phyloP scores from a whole-genome alignment of 139 green algal species.

The Raphidocelis subcapitata region DNA sequence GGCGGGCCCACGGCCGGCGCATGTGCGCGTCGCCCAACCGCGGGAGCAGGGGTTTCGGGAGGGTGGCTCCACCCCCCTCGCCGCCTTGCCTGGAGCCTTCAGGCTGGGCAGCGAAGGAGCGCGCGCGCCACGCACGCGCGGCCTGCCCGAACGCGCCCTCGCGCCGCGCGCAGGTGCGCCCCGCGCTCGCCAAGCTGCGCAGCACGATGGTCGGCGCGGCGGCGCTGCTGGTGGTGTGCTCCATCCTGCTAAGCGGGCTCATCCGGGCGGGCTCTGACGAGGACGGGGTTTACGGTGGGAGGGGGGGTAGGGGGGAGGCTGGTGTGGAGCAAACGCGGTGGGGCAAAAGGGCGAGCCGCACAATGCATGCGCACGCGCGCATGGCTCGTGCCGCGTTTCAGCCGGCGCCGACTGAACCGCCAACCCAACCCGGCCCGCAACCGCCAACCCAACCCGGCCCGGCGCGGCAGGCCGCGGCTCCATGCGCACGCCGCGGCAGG shows the following conservation, averaged over 20 bases:
- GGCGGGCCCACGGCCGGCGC: too few species aligned
- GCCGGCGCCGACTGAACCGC: background rate
- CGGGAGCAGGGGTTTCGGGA: too few species aligned
- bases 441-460: background rate
- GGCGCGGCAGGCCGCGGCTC: background rate
- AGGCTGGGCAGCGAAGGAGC: too few species aligned
- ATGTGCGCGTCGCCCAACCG: too few species aligned
- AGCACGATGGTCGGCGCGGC: slow-evolving; percentile 54
- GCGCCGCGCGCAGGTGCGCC: background rate
- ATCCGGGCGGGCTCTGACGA: slow-evolving; percentile 50
- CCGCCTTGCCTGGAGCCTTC: too few species aligned
- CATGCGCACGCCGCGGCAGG: background rate
- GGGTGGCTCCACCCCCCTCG: too few species aligned
- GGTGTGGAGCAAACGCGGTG: background rate
- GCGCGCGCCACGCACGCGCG: too few species aligned
- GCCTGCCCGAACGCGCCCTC: too few species aligned
- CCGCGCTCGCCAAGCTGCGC: slow-evolving; percentile 33
- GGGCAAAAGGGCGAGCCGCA: background rate
- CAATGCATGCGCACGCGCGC: background rate
- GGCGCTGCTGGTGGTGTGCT: slow-evolving; percentile 36
- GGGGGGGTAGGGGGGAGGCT: background rate
- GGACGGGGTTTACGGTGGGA: slow-evolving; percentile 55
- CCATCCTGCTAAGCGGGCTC: slow-evolving; percentile 48
- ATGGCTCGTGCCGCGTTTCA: background rate
- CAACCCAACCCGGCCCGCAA: background rate